Percentiles rank a stretch among this genome's conserved stretches.
phyloP scores from a whole-genome alignment of 2,329 filamentous ascomycete species.

The Fusarium subglutinans region DNA sequence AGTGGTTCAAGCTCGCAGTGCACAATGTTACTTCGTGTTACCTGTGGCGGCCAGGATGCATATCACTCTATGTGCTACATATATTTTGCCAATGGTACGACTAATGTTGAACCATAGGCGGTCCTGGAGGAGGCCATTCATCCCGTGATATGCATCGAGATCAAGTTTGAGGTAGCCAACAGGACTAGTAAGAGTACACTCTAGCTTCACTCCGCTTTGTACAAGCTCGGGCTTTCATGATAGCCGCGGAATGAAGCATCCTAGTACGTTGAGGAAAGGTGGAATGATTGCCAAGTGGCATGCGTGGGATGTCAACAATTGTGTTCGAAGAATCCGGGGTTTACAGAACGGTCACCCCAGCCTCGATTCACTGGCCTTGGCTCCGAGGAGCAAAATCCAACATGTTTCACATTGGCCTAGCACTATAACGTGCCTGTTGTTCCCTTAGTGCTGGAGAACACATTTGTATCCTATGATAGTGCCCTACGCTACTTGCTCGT shows the following conservation, averaged over 20 bases:
- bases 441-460: not conserved
- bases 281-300: not conserved
- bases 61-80: not conserved
- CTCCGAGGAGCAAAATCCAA: not conserved
- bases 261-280: not conserved
- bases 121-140: no score
- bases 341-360: not conserved
- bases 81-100: not conserved
- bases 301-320: not conserved
- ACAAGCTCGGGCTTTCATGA: not conserved
- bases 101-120: not conserved
- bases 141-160: not conserved
- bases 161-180: not conserved
- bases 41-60: not conserved
- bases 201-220: not conserved
- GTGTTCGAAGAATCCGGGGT: not conserved
- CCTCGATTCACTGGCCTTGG: no score
- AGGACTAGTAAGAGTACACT: not conserved
- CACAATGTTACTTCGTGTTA: not conserved
- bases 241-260: rapidly evolving
- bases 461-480: not conserved
- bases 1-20: not conserved
- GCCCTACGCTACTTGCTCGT: not conserved
- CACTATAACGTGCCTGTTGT: not conserved
- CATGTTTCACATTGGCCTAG: not conserved